phyloP scores from a whole-genome alignment of 2,329 filamentous ascomycete species.

The Xylaria digitata region DNA sequence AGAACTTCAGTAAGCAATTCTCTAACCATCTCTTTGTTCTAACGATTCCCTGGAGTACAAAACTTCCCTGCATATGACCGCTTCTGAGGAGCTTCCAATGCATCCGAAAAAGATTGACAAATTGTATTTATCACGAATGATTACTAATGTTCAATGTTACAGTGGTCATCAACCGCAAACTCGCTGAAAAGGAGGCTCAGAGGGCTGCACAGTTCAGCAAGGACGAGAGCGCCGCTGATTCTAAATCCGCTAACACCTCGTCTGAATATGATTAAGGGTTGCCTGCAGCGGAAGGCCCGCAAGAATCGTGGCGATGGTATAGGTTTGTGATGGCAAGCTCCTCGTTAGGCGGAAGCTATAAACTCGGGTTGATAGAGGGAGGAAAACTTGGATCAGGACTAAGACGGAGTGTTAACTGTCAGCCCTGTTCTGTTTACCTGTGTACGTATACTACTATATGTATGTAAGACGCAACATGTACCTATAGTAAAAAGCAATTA shows the following conservation, averaged over 20 bases:
- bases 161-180: conserved; percentile 27
- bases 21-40: no score
- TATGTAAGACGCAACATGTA: conserved; percentile 34
- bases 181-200: conserved; percentile 39
- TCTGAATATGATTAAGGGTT: not conserved
- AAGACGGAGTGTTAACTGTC: not conserved
- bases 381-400: not conserved
- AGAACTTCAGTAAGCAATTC: conserved; percentile 51
- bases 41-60: not conserved
- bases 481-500: conserved; percentile 24
- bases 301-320: not conserved
- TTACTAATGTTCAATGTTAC: conserved; percentile 10
- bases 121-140: not conserved
- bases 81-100: not conserved
- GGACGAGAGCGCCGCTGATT: not conserved
- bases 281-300: not conserved
- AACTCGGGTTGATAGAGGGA: not conserved
- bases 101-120: not conserved
- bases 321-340: not conserved
- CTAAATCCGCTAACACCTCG: not conserved
- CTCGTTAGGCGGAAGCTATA: not conserved
- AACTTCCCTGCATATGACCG: not conserved
- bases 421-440: not conserved
- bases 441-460: conserved; percentile 33
- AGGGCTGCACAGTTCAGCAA: not conserved